Evolutionary conservation across 257 asterid genomes (phyloP).

Genomic region (Capsicum rhomboideum): DNA sequence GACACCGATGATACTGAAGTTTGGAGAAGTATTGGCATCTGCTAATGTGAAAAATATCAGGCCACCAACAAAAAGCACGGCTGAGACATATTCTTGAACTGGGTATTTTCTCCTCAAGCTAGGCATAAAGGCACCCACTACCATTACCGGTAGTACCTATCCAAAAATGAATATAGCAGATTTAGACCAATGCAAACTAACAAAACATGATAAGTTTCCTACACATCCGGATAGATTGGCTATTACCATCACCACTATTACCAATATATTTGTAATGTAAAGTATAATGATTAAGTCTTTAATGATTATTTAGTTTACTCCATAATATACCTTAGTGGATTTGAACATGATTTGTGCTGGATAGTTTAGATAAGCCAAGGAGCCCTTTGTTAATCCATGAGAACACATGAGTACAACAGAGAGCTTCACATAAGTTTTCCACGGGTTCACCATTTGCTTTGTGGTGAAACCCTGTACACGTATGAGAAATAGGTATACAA

Average conservation of each 20-base stretch:
- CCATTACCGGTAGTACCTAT: conserved; percentile 89
- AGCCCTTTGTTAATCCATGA: conserved; percentile 89
- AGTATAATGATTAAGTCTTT: neutral
- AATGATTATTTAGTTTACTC: neutral
- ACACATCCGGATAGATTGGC: neutral
- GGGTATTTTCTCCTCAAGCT: conserved; percentile 93
- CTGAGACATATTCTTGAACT: conserved; percentile 66
- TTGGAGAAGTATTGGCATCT: conserved; percentile 81
- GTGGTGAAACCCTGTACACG: conserved; percentile 76
- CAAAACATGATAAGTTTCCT: neutral
- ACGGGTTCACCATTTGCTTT: conserved; percentile 94
- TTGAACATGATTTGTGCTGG: conserved; percentile 98
- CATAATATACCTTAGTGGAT: conserved; percentile 73
- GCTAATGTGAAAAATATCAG: conserved; percentile 79
- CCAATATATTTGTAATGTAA: neutral
- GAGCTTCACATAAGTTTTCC: conserved; percentile 82
- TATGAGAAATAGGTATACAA: conserved; percentile 70
- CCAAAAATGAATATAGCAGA: conserved; percentile 7
- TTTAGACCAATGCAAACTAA: neutral
- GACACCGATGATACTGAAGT: conserved; percentile 69
- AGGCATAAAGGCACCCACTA: conserved; percentile 92
- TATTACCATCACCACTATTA: neutral
- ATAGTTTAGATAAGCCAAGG: conserved; percentile 84
- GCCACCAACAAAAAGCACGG: conserved; percentile 64
- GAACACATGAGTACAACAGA: conserved; percentile 96